Evolutionary conservation across 805 yeast species (phyloP), one percentile per base, ranked within the genome.

Genomic region (Saturnispora quitensis): DNA sequence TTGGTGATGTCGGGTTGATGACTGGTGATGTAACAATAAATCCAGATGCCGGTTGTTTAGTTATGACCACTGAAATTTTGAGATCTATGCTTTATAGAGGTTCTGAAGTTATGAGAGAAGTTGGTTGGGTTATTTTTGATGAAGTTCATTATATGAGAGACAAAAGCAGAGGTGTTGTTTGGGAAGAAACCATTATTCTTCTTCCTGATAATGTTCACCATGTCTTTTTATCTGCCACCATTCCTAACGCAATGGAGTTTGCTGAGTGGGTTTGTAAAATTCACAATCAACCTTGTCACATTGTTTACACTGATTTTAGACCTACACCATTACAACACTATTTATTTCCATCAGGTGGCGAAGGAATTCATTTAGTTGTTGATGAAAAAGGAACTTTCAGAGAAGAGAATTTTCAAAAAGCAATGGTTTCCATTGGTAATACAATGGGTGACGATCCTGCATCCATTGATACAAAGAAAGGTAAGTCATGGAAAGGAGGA

Each of bases 161-260:
- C 70, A 84, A 88, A 53, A 96, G 89, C 61, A 81, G 99, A 67
- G 99, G 99, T 62, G 99, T 93, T 13, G 99, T 93, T 3, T 93
- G 99, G 99, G 99, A 93, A 71, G 99, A 93, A 69, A 97, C 93
- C 22, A 93, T 93, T 55, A 93, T 93, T 59, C 89, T 93, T 96
- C 73, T 93, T 34, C 99, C 99, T 0, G 97, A 90, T 57, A 97
- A 93, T 64, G 93, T 93, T 53, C 91, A 91, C 62, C 86, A 87
- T 60, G 89, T 93, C 56, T 72, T 93, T 40, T 73, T 93, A 40
- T 88, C 97, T 12, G 98, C 98, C 47, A 91, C 99, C 1, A 91
- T 91, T 59, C 99, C 99, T 25, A 91, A 91, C 65, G 97, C 98
- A 1, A 86, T 88, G 90, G 97, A 91, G 66, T 91, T 91, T 73